Evolutionary conservation across 768 basidiomycete genomes (phyloP).

Genomic region (Suillus cothurnatus): DNA sequence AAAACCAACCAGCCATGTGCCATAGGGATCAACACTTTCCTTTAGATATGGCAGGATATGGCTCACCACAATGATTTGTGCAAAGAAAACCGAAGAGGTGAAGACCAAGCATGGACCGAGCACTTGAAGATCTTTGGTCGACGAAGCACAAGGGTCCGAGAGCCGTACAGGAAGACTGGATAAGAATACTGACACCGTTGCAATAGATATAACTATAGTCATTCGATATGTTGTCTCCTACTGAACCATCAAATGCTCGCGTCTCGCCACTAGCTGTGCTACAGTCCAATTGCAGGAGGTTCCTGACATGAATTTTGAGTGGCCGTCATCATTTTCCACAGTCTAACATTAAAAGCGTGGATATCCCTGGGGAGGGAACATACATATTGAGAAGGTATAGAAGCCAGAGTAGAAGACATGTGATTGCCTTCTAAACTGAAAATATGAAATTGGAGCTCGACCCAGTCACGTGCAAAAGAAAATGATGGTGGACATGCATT

Average conservation of each 20-base stretch:
- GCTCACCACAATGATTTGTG: neutral
- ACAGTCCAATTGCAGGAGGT: neutral
- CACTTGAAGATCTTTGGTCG: neutral
- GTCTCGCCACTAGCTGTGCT: neutral
- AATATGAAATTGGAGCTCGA: conserved; percentile 1
- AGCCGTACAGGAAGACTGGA: conserved; percentile 3
- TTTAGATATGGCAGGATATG: neutral
- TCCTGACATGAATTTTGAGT: neutral
- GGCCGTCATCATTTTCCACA: neutral
- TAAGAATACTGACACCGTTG: neutral
- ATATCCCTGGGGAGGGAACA: neutral
- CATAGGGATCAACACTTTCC: neutral
- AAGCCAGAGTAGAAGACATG: conserved; percentile 1
- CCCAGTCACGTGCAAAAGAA: neutral
- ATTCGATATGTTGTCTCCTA: neutral
- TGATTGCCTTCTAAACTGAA: conserved; percentile 2
- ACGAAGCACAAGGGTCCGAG: conserved; percentile 3
- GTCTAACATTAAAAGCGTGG: neutral
- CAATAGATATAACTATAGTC: neutral
- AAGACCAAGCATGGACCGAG: neutral
- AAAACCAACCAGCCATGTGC: neutral
- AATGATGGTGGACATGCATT: neutral
- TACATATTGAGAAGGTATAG: neutral
- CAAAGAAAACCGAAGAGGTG: neutral
- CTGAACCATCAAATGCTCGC: neutral